These are phyloP conservation scores for Aspergillus candidus DNA, from an alignment of 2,329 filamentous ascomycete species.

Conservation along the genomic window DNA sequence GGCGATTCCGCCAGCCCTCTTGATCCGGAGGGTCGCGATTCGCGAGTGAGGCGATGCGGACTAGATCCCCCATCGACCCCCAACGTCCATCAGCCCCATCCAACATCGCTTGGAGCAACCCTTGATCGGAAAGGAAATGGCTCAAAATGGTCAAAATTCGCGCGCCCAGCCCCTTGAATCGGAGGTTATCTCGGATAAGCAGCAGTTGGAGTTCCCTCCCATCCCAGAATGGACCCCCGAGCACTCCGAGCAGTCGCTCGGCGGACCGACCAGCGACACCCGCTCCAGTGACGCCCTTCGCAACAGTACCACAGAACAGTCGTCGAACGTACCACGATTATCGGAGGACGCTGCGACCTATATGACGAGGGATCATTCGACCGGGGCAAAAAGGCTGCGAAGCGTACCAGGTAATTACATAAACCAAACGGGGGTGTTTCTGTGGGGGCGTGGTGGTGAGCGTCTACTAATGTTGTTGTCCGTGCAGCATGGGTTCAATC, in stretches of 20 bases:
- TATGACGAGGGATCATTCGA: constrained; percentile 7
- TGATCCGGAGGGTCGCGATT: constrained; percentile 3
- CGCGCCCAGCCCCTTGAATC: constrained; percentile 16
- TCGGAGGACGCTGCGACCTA: constrained; percentile 14
- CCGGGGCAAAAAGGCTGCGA: constrained; percentile 18
- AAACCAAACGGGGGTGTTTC: too few relatives aligned
- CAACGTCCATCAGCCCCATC: constrained; percentile 18
- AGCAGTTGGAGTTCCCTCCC: constrained; percentile 16
- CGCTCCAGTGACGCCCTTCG: constrained; percentile 12
- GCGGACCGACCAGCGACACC: constrained; percentile 16
- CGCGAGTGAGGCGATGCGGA: constrained; percentile 21
- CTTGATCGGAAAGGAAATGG: constrained; percentile 25
- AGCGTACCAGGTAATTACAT: constrained; percentile 33
- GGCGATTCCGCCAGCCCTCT: not conserved
- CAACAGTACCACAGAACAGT: constrained; percentile 17
- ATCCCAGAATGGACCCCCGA: constrained; percentile 10
- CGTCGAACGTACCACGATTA: constrained; percentile 14
- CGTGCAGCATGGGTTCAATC: constrained; percentile 40
- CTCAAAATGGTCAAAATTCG: constrained; percentile 25
- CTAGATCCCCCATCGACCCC: constrained; percentile 15
- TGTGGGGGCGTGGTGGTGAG: not conserved
- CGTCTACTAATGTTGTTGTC: constrained; percentile 2
- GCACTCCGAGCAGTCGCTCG: constrained; percentile 7
- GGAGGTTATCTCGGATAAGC: constrained; percentile 17
- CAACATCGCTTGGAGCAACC: constrained; percentile 14